Base-by-base conservation (phyloP, 768 basidiomycete species). In the Lentinula sp. region DNA sequence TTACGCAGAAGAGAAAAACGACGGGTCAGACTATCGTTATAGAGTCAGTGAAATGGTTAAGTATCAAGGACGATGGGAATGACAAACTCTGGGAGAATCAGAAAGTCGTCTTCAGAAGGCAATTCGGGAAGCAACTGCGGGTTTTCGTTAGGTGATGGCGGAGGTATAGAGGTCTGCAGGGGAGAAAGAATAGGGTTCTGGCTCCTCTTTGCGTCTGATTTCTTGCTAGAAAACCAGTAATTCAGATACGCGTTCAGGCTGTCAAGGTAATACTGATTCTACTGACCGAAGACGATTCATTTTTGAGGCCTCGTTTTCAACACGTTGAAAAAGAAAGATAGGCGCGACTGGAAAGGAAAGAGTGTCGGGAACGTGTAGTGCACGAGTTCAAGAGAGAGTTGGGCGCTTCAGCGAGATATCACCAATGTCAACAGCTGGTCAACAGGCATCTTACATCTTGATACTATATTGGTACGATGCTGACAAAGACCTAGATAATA, bases 211-310 rank as follows among this genome's bases (percentile, higher is more conserved):
- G 79, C 76, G 78, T 91, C 90, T 63, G 90, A 90, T 78, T 83
- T 87, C 83, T 88, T 93, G 70, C 92, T 93, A 51, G 54, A 62
- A 64, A 60, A 28, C 48, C 51, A 59, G 57, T 61, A 62, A 42
- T 51, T 61, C 13, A 64, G 68, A 61, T 48, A 60, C 59, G 59
- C 59, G 59, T 39, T 59, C 50, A 45, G 48, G 42, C 45, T 49
- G 43, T 21, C 28, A 60, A 50, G 8, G 51, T 18, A 42, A 42
- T 23, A 52, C 46, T 28, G 45, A 66, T 48, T 39, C 31, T 63
- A 70, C 88, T 77, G 79, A 90, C 91, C 91, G 91, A 75, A 92
- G 89, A 68, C 87, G 88, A 79, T 89, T 77, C 90, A 93, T 91
- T 48, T 65, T 67, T 63, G 65, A 61, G 63, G 69, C 81, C 84